These are phyloP conservation scores for Mycena kentingensis DNA, from an alignment of 768 basidiomycete species.

Conservation along the genomic window DNA sequence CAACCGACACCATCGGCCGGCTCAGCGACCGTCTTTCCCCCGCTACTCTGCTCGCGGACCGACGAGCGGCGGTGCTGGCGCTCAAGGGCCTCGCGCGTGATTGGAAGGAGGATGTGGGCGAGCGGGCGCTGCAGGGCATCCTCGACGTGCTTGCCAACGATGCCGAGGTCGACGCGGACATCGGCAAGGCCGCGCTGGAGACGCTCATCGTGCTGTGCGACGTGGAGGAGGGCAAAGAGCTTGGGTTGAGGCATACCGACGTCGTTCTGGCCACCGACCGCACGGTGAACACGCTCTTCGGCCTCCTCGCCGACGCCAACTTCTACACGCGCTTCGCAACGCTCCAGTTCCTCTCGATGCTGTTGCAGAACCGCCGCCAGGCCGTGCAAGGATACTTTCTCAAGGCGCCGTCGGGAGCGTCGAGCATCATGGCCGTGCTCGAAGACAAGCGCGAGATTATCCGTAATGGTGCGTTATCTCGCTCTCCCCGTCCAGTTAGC, in stretches of 20 bases:
- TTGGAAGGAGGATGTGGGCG: slow-evolving; percentile 87
- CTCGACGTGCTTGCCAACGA: slow-evolving; percentile 84
- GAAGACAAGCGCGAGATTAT: slow-evolving; percentile 90
- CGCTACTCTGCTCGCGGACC: slow-evolving; percentile 85
- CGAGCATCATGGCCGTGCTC: slow-evolving; percentile 70
- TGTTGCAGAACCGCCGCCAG: slow-evolving; percentile 82
- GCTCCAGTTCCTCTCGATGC: slow-evolving; percentile 75
- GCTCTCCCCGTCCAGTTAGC: not conserved
- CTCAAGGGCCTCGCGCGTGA: slow-evolving; percentile 92
- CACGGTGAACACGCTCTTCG: slow-evolving; percentile 72
- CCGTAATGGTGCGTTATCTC: slow-evolving; percentile 66
- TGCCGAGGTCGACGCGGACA: slow-evolving; percentile 88
- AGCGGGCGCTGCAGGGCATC: slow-evolving; percentile 73
- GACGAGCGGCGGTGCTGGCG: slow-evolving; percentile 89
- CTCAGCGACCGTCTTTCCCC: slow-evolving; percentile 90
- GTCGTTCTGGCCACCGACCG: slow-evolving; percentile 70
- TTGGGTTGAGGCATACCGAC: slow-evolving; percentile 87
- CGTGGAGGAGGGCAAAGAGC: slow-evolving; percentile 68
- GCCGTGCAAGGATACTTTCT: slow-evolving; percentile 90
- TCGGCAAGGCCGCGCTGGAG: slow-evolving; percentile 90
- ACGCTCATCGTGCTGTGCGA: slow-evolving; percentile 87
- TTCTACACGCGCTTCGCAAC: slow-evolving; percentile 88
- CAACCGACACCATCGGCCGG: slow-evolving; percentile 81
- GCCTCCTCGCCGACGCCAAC: slow-evolving; percentile 69
- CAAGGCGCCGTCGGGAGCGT: slow-evolving; percentile 75